A percentile compares a stretch with the other conserved stretches of the same genome.
These are phyloP conservation scores for Amylocystis lapponica DNA, from an alignment of 768 basidiomycete genomes.

Conservation along the genomic window DNA sequence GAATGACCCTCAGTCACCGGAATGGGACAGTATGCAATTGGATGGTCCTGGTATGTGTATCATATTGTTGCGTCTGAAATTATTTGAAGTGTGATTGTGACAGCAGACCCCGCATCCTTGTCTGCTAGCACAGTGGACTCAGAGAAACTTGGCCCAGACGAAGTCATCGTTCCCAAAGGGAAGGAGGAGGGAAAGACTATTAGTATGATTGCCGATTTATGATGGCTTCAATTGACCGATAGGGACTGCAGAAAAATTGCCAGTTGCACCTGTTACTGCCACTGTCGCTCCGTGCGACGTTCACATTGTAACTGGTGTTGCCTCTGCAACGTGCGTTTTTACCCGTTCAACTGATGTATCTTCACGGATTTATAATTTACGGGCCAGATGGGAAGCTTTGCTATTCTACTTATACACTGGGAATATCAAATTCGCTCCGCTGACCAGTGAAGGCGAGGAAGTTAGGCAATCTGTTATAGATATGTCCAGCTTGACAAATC, in stretches of 20 bases:
- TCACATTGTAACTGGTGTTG: neutral
- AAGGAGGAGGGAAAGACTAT: too few species aligned
- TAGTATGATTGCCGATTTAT: too few species aligned
- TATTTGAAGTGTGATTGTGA: too few species aligned
- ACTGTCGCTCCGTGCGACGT: neutral
- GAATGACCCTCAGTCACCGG: too few species aligned
- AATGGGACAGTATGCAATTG: too few species aligned
- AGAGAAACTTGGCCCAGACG: too few species aligned
- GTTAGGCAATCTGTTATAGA: neutral
- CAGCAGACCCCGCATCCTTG: too few species aligned
- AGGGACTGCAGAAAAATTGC: neutral
- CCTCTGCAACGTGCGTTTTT: neutral
- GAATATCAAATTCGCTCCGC: neutral
- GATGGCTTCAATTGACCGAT: neutral
- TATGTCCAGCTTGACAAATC: neutral
- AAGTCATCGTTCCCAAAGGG: too few species aligned
- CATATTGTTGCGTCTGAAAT: too few species aligned
- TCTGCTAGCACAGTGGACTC: too few species aligned
- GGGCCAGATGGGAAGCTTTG: neutral
- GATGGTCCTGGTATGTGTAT: too few species aligned
- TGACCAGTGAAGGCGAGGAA: neutral
- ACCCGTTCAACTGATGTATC: neutral
- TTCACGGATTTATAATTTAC: too few species aligned
- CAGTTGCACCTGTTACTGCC: neutral
- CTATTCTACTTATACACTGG: neutral